Evolutionary conservation across 371 early-diverging fungal species (phyloP).

Genomic region (Mortierella sp.): DNA sequence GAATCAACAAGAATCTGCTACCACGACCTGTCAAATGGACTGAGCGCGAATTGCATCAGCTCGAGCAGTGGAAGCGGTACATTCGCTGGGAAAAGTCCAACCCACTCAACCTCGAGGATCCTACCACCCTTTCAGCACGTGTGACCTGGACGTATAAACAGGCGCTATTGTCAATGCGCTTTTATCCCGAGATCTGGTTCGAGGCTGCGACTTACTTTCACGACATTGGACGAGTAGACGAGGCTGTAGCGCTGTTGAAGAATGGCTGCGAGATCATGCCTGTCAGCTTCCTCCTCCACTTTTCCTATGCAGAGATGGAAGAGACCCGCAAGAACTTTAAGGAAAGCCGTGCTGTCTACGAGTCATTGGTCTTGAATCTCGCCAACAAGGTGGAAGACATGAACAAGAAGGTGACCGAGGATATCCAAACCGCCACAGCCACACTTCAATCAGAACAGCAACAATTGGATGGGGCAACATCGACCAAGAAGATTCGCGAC

Average conservation of each 20-base stretch:
- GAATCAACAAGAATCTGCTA: constrained; percentile 71
- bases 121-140: constrained; percentile 67
- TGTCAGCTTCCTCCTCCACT: constrained; percentile 81
- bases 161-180: constrained; percentile 82
- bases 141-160: constrained; percentile 89
- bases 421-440: constrained; percentile 52
- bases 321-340: constrained; percentile 79
- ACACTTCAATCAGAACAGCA: constrained; percentile 52
- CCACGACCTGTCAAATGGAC: constrained; percentile 89
- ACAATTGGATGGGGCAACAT: constrained; percentile 58
- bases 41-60: constrained; percentile 71
- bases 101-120: constrained; percentile 83
- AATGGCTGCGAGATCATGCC: constrained; percentile 82
- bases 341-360: constrained; percentile 78
- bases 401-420: constrained; percentile 59
- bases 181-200: constrained; percentile 93
- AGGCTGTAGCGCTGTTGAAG: constrained; percentile 78
- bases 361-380: constrained; percentile 70
- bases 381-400: constrained; percentile 64
- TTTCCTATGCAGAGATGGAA: constrained; percentile 87
- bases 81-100: constrained; percentile 93
- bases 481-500: constrained; percentile 63
- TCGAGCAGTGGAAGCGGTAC: constrained; percentile 85
- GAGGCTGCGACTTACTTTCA: constrained; percentile 79
- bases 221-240: constrained; percentile 74